Evolutionary conservation across 805 yeast genomes (phyloP).

Genomic region (Isabelozyma pseudorhagii): DNA sequence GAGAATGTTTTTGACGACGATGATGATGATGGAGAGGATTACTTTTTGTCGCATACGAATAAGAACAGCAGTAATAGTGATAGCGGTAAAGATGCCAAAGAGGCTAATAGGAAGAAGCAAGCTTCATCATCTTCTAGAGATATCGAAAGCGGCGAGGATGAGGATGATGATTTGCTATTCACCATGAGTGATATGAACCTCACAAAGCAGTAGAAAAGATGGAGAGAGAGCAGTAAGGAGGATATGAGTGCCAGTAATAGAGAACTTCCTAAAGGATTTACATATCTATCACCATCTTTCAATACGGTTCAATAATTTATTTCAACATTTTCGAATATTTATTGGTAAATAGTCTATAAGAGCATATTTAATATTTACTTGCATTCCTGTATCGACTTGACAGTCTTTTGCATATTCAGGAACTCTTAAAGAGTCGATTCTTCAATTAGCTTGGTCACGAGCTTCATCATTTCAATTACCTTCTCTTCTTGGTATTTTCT

Average conservation of each 20-base stretch:
- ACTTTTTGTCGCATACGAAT: conserved; percentile 4
- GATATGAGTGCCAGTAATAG: background rate
- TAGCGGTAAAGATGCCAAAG: conserved; percentile 1
- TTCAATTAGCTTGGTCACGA: conserved; percentile 3
- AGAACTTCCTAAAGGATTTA: background rate
- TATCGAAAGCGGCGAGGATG: conserved; percentile 15
- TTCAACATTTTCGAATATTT: background rate
- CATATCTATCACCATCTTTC: background rate
- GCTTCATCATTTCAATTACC: conserved; percentile 45
- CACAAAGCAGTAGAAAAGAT: background rate
- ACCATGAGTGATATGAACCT: conserved; percentile 75
- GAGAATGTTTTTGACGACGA: conserved; percentile 43
- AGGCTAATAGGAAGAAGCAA: background rate
- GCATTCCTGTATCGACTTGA: too few relatives aligned
- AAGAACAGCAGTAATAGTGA: background rate
- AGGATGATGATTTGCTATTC: conserved; percentile 63
- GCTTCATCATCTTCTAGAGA: background rate
- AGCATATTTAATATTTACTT: background rate
- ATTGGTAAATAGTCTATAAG: background rate
- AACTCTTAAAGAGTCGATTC: background rate
- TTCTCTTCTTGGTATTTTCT: conserved; percentile 61
- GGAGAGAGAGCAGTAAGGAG: background rate
- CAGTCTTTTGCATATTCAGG: too few relatives aligned
- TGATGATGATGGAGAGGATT: conserved; percentile 44
- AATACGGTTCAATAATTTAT: background rate